Conservation (phyloP, 2,329 filamentous ascomycete species). For the Nigrograna mackinnonii region DNA sequence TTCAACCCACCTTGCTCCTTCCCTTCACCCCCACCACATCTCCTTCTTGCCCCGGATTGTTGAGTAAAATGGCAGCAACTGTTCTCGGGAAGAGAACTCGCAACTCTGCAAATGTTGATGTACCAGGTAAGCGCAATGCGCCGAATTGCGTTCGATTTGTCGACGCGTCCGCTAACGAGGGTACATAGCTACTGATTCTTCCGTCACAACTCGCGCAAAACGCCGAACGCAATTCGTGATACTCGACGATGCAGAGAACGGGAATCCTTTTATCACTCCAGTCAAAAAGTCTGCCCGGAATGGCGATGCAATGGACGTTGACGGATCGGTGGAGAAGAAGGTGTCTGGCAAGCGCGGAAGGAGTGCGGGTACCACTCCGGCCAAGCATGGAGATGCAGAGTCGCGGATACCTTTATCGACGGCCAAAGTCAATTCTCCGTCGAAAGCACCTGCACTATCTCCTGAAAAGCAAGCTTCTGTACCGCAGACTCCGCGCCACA, state of each 20-base stretch:
- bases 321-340: conserved; percentile 40
- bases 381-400: conserved; percentile 52
- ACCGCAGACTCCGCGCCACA: conserved; percentile 75
- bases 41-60: conserved; percentile 8
- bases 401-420: conserved; percentile 48
- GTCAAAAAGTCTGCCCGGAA: conserved; percentile 37
- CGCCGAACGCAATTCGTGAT: conserved; percentile 49
- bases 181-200: no score
- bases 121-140: conserved; percentile 31
- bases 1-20: conserved; percentile 23
- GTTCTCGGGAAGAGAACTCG: conserved; percentile 44
- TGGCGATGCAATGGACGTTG: conserved; percentile 50
- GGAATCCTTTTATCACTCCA: conserved; percentile 58
- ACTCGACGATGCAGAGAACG: conserved; percentile 68
- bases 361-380: conserved; percentile 41
- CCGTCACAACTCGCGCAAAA: conserved; percentile 43
- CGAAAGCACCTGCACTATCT: conserved; percentile 53
- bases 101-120: conserved; percentile 27
- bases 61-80: conserved; percentile 32
- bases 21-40: conserved; percentile 14
- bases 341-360: conserved; percentile 39
- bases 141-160: no score
- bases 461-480: conserved; percentile 51
- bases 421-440: conserved; percentile 50
- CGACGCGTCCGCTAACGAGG: no score